phyloP scores from a whole-genome alignment of 495 filamentous ascomycete genomes.

The Penicillium angulare region DNA sequence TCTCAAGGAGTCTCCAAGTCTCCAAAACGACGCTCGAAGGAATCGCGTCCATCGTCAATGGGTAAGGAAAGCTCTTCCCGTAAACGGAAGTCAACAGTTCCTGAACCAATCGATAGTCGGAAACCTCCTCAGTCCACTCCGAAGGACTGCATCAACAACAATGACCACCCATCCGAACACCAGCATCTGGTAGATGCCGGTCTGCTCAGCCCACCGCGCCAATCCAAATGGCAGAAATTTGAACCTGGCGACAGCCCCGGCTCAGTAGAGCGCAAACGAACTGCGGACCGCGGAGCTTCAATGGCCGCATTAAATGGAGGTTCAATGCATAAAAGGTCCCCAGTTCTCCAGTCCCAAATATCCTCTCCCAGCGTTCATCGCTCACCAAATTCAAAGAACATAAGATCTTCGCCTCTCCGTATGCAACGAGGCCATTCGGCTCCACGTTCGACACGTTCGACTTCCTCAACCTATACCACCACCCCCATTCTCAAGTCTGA shows the following conservation, averaged over 20 bases:
- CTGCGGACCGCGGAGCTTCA: slow-evolving; percentile 3
- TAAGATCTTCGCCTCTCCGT: slow-evolving; percentile 21
- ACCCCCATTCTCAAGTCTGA: slow-evolving; percentile 5
- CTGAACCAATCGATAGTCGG: slow-evolving; percentile 31
- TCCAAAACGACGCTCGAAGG: slow-evolving; percentile 21
- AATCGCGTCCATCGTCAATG: slow-evolving; percentile 19
- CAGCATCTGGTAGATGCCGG: slow-evolving; percentile 16
- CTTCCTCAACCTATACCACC: slow-evolving; percentile 10
- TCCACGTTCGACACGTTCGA: slow-evolving; percentile 17
- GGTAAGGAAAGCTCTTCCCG: slow-evolving; percentile 39
- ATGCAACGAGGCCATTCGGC: slow-evolving; percentile 25
- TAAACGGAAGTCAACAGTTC: slow-evolving; percentile 42
- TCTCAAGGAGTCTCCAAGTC: slow-evolving; percentile 8
- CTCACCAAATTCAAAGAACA: slow-evolving; percentile 24
- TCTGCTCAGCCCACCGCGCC: slow-evolving; percentile 20
- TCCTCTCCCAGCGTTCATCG: slow-evolving; percentile 12
- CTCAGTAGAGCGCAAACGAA: slow-evolving; percentile 33
- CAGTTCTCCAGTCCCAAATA: slow-evolving; percentile 15
- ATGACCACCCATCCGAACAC: slow-evolving; percentile 6
- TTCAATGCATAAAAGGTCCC: slow-evolving; percentile 16
- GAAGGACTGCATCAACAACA: slow-evolving; percentile 15
- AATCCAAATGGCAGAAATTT: slow-evolving; percentile 38
- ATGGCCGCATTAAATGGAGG: slow-evolving; percentile 11
- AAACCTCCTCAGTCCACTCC: slow-evolving; percentile 15
- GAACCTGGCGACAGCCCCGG: slow-evolving; percentile 39